Evolutionary conservation across 805 yeast species (phyloP), one percentile per base, ranked within the genome.

Genomic region (Teunomyces aglyptinius): DNA sequence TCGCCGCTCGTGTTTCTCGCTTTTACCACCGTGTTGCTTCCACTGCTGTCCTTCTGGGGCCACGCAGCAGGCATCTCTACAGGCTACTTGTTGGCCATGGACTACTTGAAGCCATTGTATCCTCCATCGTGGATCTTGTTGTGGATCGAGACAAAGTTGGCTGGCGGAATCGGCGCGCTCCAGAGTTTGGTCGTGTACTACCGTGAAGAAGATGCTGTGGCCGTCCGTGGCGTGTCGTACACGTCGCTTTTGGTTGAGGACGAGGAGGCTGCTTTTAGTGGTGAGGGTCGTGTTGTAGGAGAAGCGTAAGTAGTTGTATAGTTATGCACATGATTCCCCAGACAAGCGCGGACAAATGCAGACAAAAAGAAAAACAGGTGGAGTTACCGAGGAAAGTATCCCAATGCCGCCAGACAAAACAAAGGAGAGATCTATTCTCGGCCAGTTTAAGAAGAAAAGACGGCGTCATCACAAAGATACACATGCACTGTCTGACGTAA

Each of bases 31-130:
- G 46, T 86, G 5, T 36, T 85, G 22, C 60, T 83, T 35, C 91
- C 95, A 1, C 76, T 79, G 6, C 77, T 89, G 3, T 82, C 89
- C 47, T 81, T 87, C 53, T 68, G 85, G 54, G 94, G 95, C 27
- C 96, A 89, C 61, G 68, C 81, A 46, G 75, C 85, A 33, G 92
- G 87, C 4, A 66, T 86, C 35, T 49, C 75, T 3, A 73, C 83
- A 10, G 97, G 97, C 7, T 85, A 77, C 61, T 73, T 79, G 5
- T 70, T 85, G 56, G 83, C 77, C 3, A 65, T 67, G 51, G 89
- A 83, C 11, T 74, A 78, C 53, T 68, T 89, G 46, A 73, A 73
- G 29, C 66, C 74, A 41, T 64, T 89, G 49, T 76, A 79, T 39
- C 95, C 94, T 11, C 88, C 90, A 6, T 76, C 85, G 38, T 72